Evolutionary conservation across 192 early-diverging fungal species (phyloP).

Genomic region (Paraglomus brasilianum): DNA sequence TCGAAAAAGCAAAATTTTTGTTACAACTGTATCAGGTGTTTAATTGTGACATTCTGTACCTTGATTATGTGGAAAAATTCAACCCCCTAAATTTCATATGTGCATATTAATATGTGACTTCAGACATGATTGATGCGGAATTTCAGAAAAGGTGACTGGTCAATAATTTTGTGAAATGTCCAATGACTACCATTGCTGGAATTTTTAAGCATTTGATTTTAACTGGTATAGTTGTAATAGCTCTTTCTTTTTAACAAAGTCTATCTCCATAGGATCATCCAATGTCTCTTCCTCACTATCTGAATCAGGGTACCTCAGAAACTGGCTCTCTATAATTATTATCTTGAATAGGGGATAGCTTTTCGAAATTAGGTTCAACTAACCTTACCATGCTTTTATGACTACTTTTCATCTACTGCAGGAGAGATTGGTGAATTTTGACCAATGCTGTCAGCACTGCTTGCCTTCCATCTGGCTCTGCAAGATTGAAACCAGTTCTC

Average conservation of each 20-base stretch:
- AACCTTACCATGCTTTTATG: too few species aligned
- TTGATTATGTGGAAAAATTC: too few species aligned
- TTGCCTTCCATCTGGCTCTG: constrained; percentile 1
- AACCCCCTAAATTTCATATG: too few species aligned
- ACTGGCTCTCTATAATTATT: constrained; percentile 2
- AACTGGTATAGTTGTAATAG: neutral
- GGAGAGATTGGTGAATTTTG: constrained; percentile 6
- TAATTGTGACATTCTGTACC: too few species aligned
- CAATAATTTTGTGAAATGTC: too few species aligned
- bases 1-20: too few species aligned
- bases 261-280: constrained; percentile 1
- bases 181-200: neutral
- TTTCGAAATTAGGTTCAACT: too few species aligned
- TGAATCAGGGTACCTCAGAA: constrained; percentile 4
- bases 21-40: too few species aligned
- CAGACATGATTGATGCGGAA: too few species aligned
- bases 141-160: too few species aligned
- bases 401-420: constrained; percentile 1
- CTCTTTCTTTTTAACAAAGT: constrained; percentile 22
- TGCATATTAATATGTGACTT: too few species aligned
- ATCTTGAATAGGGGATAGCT: too few species aligned
- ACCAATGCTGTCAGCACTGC: constrained; percentile 16
- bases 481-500: constrained; percentile 6
- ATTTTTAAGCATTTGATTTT: constrained; percentile 21
- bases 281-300: neutral